Evolutionary conservation across 805 yeast genomes (phyloP).

Genomic region (Cyberlindnera bimundalis): DNA sequence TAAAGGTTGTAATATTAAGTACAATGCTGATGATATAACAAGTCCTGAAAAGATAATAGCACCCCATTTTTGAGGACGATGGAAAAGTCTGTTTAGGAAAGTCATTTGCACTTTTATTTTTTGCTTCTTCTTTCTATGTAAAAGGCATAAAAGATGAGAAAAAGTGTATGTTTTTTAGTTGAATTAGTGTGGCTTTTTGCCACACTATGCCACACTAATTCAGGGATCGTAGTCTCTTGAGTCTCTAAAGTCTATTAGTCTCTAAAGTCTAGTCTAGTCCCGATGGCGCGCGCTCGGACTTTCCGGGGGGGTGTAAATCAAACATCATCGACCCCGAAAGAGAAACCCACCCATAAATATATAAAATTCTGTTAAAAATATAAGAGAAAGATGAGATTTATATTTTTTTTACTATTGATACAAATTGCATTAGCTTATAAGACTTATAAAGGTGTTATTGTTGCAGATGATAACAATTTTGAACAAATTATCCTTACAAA

Average conservation of each 20-base stretch:
- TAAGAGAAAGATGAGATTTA: slow-evolving; percentile 2
- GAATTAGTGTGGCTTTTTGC: no score
- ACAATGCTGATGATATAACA: slow-evolving; percentile 15
- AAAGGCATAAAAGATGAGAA: no score
- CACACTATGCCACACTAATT: no score
- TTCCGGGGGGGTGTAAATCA: slow-evolving; percentile 7
- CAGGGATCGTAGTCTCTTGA: not conserved
- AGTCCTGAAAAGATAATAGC: slow-evolving; percentile 17
- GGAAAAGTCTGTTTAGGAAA: slow-evolving; percentile 11
- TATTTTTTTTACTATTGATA: slow-evolving; percentile 4
- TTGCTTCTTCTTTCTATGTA: no score
- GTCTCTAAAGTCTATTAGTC: not conserved
- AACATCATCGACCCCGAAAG: no score
- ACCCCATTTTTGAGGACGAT: slow-evolving; percentile 10
- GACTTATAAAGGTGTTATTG: slow-evolving; percentile 21
- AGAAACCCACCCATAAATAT: no score
- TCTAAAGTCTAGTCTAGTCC: not conserved
- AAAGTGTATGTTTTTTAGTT: no score
- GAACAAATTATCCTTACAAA: slow-evolving; percentile 17
- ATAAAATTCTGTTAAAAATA: not conserved
- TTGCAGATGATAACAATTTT: slow-evolving; percentile 24
- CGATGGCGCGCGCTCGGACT: slow-evolving; percentile 3
- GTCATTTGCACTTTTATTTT: slow-evolving; percentile 7
- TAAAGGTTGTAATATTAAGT: slow-evolving; percentile 14
- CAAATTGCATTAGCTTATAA: slow-evolving; percentile 7